phyloP scores from a whole-genome alignment of 305 asterid species.

The Fraxinus angustifolia region DNA sequence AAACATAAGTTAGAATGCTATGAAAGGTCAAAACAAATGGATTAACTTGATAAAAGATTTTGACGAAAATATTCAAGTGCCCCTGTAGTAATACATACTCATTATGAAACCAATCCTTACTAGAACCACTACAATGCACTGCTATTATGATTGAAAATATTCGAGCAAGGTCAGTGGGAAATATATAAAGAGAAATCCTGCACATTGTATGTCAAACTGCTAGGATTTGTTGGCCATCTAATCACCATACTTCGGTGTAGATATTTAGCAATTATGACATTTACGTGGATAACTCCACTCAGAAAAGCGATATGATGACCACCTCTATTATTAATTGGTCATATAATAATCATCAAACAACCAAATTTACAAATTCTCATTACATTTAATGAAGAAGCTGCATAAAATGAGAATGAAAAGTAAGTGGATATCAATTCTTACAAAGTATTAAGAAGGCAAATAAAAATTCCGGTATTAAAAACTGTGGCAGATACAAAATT shows the following conservation, averaged over 20 bases:
- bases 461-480: background rate
- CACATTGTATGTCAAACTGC: background rate
- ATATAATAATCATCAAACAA: background rate
- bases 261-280: background rate
- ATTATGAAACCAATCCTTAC: background rate
- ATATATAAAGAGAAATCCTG: background rate
- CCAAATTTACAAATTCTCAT: background rate
- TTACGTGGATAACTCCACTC: background rate
- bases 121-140: background rate
- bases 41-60: constrained; percentile 5
- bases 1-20: constrained; percentile 13
- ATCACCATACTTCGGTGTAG: background rate
- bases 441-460: background rate
- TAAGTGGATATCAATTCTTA: background rate
- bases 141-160: background rate
- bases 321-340: background rate
- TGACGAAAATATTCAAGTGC: background rate
- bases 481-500: background rate
- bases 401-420: background rate
- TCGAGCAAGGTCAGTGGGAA: background rate
- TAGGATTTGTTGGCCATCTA: background rate
- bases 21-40: background rate
- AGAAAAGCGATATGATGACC: background rate
- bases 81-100: background rate
- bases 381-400: background rate